These are phyloP conservation scores for Fusarium azukiicola DNA, from an alignment of 2,329 filamentous ascomycete genomes.

Conservation along the genomic window DNA sequence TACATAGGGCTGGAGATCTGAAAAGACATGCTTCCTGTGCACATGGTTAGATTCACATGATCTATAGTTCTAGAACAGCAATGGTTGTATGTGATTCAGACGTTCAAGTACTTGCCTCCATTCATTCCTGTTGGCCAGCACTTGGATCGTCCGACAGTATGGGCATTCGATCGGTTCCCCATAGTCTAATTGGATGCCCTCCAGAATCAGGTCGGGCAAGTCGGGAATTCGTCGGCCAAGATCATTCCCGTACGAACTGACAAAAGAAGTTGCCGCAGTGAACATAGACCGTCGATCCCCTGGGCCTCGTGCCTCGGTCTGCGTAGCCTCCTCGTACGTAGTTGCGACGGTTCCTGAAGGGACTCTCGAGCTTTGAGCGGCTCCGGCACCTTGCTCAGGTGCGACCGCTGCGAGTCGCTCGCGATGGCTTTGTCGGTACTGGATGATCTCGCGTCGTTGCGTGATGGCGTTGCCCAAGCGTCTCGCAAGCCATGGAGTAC, in stretches of 20 bases:
- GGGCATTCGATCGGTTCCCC: slow-evolving; percentile 24
- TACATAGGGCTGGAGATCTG: slow-evolving; percentile 27
- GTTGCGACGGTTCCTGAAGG: slow-evolving; percentile 18
- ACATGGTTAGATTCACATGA: background rate
- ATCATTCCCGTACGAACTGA: slow-evolving; percentile 1
- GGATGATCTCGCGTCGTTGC: slow-evolving; percentile 21
- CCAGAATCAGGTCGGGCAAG: slow-evolving; percentile 14
- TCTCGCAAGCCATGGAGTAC: slow-evolving; percentile 7
- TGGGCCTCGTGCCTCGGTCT: background rate
- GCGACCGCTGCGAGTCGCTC: background rate
- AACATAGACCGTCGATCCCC: background rate
- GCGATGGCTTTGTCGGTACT: slow-evolving; percentile 23
- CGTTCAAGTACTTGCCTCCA: slow-evolving; percentile 19
- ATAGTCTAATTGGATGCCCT: slow-evolving; percentile 23
- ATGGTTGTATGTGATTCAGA: background rate
- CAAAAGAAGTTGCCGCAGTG: slow-evolving; percentile 25
- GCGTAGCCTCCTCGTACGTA: slow-evolving; percentile 12
- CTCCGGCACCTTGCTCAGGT: background rate
- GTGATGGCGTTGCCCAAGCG: slow-evolving; percentile 20
- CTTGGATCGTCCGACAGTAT: slow-evolving; percentile 27
- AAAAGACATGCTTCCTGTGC: slow-evolving; percentile 22
- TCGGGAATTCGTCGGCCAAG: slow-evolving; percentile 23
- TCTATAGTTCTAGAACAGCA: background rate
- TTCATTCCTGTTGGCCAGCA: slow-evolving; percentile 2
- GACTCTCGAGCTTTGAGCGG: background rate